Evolutionary conservation across 1,139 yeast species (phyloP), one percentile per base, ranked within the genome.

Genomic region (Taphrina flavorubra): DNA sequence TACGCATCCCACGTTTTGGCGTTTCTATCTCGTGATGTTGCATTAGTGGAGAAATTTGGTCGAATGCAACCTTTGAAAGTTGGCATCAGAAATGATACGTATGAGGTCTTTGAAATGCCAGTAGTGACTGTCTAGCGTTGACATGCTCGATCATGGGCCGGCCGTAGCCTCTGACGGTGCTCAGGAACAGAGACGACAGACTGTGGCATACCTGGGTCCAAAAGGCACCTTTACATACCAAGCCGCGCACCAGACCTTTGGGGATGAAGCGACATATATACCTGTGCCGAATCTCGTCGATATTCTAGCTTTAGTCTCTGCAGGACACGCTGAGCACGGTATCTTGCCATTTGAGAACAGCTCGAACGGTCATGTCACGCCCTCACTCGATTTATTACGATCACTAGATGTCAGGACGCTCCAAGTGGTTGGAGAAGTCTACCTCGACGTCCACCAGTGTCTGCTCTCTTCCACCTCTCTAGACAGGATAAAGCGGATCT

Each of bases 311-410:
- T 46, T 56, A 44, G 57, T 49, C n/a, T 11, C 25, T 3, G 39
- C 18, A 6, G 51, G 65, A 2, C 18, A 34, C n/a, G 40, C 69
- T n/a, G 62, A 66, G 42, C 88, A 82, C 75, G 87, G 95, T 0
- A 88, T 92, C n/a, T 88, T 94, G 0, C 98, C 98, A 0, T 85
- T 90, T 74, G 99, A 94, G 76, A 94, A 94, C 78, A 90, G 97
- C 4, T 89, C 97, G 8, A 94, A 94, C 77, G 99, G 99, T 0
- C 94, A 89, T 74, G 99, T 94, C 2, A 89, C 88, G 0, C 86
- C 87, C 76, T 90, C 97, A 0, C 87, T 90, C 75, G 97, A 92
- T 76, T 80, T 91, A 25, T 81, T 92, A 49, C 81, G 97, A 20
- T 36, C 47, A 16, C 25, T 51, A 20, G 65, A 56, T 31, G 51